Percentiles rank a stretch among this genome's conserved stretches.
phyloP scores from a whole-genome alignment of 73 alveolate species.

The Paramecium biaurelia region DNA sequence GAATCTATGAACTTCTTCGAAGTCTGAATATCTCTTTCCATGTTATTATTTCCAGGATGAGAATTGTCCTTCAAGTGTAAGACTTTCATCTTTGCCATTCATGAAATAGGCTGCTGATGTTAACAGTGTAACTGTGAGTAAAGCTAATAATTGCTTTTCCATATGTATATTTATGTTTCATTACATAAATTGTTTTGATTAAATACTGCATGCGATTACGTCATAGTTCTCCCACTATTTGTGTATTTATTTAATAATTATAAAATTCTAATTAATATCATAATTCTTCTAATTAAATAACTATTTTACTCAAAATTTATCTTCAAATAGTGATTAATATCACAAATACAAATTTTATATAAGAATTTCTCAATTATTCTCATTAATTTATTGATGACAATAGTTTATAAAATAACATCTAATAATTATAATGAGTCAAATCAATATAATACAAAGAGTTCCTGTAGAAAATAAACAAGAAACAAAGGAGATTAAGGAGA shows the following conservation, averaged over 20 bases:
- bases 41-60: background rate
- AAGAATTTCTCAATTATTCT: background rate
- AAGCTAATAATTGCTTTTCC: background rate
- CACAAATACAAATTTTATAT: background rate
- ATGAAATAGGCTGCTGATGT: background rate
- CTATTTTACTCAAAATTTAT: background rate
- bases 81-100: background rate
- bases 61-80: background rate
- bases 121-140: background rate
- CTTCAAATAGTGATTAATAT: background rate
- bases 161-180: background rate
- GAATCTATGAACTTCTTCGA: slow-evolving; percentile 27
- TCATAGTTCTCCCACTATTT: background rate
- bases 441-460: background rate
- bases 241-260: background rate
- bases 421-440: background rate
- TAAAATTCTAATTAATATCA: background rate
- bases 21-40: background rate
- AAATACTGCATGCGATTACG: background rate
- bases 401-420: background rate
- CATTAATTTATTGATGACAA: background rate
- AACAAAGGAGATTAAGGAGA: background rate
- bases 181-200: background rate
- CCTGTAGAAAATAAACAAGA: background rate
- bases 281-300: background rate